Base-by-base conservation (phyloP, 78 protist species). In the Dictyostelium brefeldianum region DNA sequence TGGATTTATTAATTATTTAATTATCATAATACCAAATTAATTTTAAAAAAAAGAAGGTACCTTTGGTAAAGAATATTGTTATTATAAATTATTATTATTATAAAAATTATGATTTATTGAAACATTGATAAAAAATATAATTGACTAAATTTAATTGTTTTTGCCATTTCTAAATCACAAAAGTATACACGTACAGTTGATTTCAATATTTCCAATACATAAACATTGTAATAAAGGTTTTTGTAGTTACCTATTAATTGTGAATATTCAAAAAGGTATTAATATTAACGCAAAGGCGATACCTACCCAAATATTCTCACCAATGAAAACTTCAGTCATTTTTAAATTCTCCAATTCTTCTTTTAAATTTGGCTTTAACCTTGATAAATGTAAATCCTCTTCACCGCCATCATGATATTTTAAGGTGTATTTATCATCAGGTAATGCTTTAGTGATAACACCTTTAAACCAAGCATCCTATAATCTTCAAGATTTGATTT, bases 381-480 rank as follows among this genome's bases (percentile, higher is more conserved):
- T 70, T 36, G n/a, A 14, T 12, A 27, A 41, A 41, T 36, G 17
- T 31, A 70, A 41, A 14, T 41, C 78, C 17, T 70, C 78, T 41
- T 70, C 78, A 27, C 46, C 78, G 18, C 50, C 46, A 27, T 70
- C 78, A 70, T 17, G 31, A 36, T 70, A 70, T 70, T 29, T 12
- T 17, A 70, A 31, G 31, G 20, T 27, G 36, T 27, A 70, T 25
- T 14, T 12, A 41, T 15, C 50, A 70, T 70, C 31, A 4, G 78
- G 27, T 8, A 70, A 41, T 15, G 17, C 78, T 14, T 70, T 41
- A 17, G 18, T 41, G 31, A 70, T 20, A 5, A 20, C 27, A 36
- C 78, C 78, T 41, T 27, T 27, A 41, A 70, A 70, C 78, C 78
- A 70, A 8, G 78, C 78, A 70, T 70, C 50, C 15, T 27, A 70